Evolutionary conservation across 2,329 filamentous ascomycete genomes (phyloP).

Genomic region (Stromatinia cepivora): DNA sequence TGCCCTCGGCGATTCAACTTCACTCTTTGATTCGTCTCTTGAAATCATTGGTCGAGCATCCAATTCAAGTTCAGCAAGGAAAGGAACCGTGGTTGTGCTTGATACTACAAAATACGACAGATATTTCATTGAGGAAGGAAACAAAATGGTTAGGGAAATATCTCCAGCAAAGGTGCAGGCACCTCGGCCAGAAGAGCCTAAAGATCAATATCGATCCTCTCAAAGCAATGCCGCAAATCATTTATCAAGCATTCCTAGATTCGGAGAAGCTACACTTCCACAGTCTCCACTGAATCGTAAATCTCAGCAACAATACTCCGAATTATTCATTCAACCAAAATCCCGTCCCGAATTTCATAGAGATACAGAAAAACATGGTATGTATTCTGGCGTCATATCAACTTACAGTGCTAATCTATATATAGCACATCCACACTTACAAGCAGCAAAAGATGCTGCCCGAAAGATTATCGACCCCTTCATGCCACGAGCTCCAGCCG

Average conservation of each 20-base stretch:
- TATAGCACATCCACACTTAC: conserved; percentile 37
- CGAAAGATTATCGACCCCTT: conserved; percentile 35
- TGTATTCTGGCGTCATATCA: conserved; percentile 6
- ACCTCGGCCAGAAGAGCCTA: conserved; percentile 30
- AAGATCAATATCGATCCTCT: conserved; percentile 29
- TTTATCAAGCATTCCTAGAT: conserved; percentile 34
- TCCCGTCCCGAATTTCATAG: conserved; percentile 39
- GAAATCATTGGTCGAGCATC: conserved; percentile 20
- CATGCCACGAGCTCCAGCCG: conserved; percentile 34
- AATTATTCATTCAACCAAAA: conserved; percentile 40
- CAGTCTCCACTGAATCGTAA: conserved; percentile 39
- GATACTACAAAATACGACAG: conserved; percentile 23
- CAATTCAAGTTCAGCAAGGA: conserved; percentile 25
- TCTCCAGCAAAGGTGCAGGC: conserved; percentile 37
- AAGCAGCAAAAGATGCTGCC: conserved; percentile 36
- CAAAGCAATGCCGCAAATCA: conserved; percentile 24
- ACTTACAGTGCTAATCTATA: not conserved
- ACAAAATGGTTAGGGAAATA: conserved; percentile 41
- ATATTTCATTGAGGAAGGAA: not conserved
- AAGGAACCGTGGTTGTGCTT: conserved; percentile 31
- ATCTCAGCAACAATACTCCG: conserved; percentile 32
- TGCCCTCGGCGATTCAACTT: conserved; percentile 40
- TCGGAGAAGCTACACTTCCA: conserved; percentile 39
- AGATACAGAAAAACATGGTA: conserved; percentile 33
- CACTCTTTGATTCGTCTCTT: conserved; percentile 34